Conservation (phyloP, 495 filamentous ascomycete species). For the Xylaria longipes region DNA sequence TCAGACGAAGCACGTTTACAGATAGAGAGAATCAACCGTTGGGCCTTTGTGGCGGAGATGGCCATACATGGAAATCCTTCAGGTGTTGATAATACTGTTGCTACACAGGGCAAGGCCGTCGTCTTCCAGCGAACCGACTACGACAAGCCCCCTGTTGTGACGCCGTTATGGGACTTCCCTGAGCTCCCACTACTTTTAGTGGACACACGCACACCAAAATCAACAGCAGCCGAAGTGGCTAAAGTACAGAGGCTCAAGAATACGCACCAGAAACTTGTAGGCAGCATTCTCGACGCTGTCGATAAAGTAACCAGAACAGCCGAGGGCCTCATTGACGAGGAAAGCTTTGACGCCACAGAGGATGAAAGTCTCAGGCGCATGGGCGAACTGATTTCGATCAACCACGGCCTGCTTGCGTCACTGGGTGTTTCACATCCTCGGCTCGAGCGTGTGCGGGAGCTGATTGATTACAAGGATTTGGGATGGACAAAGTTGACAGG, state of each 20-base stretch:
- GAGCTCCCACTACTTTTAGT: conserved; percentile 89
- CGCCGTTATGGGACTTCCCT: conserved; percentile 81
- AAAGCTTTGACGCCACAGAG: conserved; percentile 66
- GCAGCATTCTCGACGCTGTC: conserved; percentile 80
- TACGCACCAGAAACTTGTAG: conserved; percentile 73
- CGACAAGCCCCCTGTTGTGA: conserved; percentile 75
- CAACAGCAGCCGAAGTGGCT: conserved; percentile 80
- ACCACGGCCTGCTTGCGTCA: conserved; percentile 87
- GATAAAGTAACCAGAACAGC: conserved; percentile 80
- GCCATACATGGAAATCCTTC: conserved; percentile 96
- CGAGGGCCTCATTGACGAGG: conserved; percentile 68
- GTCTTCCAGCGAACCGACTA: conserved; percentile 85
- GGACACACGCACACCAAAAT: conserved; percentile 82
- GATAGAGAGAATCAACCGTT: conserved; percentile 92
- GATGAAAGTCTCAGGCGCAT: conserved; percentile 67
- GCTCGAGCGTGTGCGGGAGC: conserved; percentile 87
- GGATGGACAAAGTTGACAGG: conserved; percentile 98
- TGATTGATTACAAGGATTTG: conserved; percentile 87
- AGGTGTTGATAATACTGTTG: conserved; percentile 97
- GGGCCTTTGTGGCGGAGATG: conserved; percentile 97
- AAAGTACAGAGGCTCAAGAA: conserved; percentile 79
- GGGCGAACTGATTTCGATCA: conserved; percentile 87
- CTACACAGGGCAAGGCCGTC: conserved; percentile 89
- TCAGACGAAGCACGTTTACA: conserved; percentile 79
- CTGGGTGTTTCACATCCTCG: conserved; percentile 93